phyloP scores from a whole-genome alignment of 2,329 filamentous ascomycete species.

The Xylariaceae sp. region DNA sequence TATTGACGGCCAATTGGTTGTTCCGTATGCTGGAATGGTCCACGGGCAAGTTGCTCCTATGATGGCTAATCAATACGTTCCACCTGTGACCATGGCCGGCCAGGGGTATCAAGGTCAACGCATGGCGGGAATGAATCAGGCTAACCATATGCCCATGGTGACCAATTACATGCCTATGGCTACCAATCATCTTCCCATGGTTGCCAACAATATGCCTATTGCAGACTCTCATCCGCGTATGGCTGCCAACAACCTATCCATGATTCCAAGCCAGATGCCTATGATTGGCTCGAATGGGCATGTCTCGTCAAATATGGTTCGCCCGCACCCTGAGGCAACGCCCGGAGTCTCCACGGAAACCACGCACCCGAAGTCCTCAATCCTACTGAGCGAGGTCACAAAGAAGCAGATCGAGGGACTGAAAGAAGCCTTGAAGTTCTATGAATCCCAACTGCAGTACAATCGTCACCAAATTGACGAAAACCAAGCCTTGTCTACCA shows the following conservation, averaged over 20 bases:
- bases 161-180: not conserved
- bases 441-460: slow-evolving; percentile 54
- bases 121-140: slow-evolving; percentile 13
- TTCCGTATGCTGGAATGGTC: slow-evolving; percentile 28
- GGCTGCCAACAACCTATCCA: not conserved
- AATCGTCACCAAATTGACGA: slow-evolving; percentile 59
- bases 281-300: slow-evolving; percentile 2
- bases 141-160: not conserved
- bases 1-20: slow-evolving; percentile 41
- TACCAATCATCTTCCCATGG: not conserved
- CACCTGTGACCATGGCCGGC: slow-evolving; percentile 17
- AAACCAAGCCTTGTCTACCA: slow-evolving; percentile 21
- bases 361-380: slow-evolving; percentile 49
- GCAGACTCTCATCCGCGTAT: not conserved
- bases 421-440: slow-evolving; percentile 47
- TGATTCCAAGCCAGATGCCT: not conserved
- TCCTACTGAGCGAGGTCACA: slow-evolving; percentile 55
- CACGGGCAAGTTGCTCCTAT: slow-evolving; percentile 21
- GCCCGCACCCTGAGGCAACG: slow-evolving; percentile 6
- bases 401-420: slow-evolving; percentile 51
- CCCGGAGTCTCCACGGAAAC: slow-evolving; percentile 15
- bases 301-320: not conserved
- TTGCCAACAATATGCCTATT: not conserved
- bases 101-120: slow-evolving; percentile 18
- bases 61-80: slow-evolving; percentile 21